Percentiles rank a stretch among this genome's conserved stretches.
Evolutionary conservation across 768 basidiomycete genomes (phyloP).

Genomic region (Tricholomella constricta): DNA sequence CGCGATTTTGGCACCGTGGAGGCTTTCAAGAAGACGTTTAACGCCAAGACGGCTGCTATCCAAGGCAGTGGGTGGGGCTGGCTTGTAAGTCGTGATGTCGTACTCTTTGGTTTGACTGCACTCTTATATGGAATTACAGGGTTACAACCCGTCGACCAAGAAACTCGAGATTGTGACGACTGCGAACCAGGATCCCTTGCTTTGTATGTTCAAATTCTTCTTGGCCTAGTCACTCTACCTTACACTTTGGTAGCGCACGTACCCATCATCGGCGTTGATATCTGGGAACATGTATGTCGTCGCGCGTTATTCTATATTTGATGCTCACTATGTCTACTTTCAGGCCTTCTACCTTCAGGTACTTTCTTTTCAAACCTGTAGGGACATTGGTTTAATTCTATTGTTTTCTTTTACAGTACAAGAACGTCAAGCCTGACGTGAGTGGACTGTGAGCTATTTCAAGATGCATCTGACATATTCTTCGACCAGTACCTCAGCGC

Average conservation of each 20-base stretch:
- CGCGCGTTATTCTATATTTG: slow-evolving; percentile 9
- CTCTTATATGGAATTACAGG: slow-evolving; percentile 41
- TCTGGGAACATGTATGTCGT: slow-evolving; percentile 87
- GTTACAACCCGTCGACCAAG: slow-evolving; percentile 63
- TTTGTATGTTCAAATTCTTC: slow-evolving; percentile 30
- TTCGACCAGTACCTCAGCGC: slow-evolving; percentile 80
- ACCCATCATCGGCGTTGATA: slow-evolving; percentile 94
- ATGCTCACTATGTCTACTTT: background rate
- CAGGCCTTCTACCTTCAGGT: slow-evolving; percentile 74
- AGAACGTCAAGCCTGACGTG: slow-evolving; percentile 93
- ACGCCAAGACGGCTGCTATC: slow-evolving; percentile 84
- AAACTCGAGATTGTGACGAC: slow-evolving; percentile 92
- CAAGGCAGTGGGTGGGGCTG: slow-evolving; percentile 99
- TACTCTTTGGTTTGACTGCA: background rate
- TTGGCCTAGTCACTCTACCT: background rate
- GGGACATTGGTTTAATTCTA: slow-evolving; percentile 12
- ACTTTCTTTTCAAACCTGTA: slow-evolving; percentile 18
- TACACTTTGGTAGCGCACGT: slow-evolving; percentile 58
- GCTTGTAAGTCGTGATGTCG: slow-evolving; percentile 57
- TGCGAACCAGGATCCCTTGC: slow-evolving; percentile 92
- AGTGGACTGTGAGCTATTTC: slow-evolving; percentile 33
- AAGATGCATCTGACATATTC: background rate
- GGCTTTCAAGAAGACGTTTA: slow-evolving; percentile 82
- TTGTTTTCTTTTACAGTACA: slow-evolving; percentile 60
- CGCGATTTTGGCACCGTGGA: slow-evolving; percentile 88